Evolutionary conservation across 441 rosid species (phyloP).

Genomic region (Jatropha podagrica): DNA sequence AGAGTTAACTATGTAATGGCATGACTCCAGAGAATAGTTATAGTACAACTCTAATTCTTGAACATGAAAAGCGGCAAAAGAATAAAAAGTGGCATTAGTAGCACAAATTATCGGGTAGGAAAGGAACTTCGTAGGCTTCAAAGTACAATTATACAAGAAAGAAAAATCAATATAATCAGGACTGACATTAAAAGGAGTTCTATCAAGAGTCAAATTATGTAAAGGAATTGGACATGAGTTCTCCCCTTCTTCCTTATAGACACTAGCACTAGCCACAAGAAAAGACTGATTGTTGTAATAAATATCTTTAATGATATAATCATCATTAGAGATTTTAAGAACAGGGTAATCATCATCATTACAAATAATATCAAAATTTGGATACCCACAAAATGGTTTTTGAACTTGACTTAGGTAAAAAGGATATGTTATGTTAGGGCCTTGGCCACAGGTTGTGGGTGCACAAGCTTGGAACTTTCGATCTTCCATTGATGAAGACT

Average conservation of each 20-base stretch:
- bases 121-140: conserved; percentile 20
- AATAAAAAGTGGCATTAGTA: no score
- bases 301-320: conserved; percentile 42
- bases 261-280: conserved; percentile 38
- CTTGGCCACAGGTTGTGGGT: conserved; percentile 44
- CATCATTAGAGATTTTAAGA: conserved; percentile 37
- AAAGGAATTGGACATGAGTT: conserved; percentile 45
- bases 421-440: conserved; percentile 25
- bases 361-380: conserved; percentile 44
- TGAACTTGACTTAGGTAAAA: conserved; percentile 40
- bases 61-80: no score
- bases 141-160: conserved; percentile 47
- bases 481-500: conserved; percentile 22
- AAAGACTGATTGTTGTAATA: conserved; percentile 35
- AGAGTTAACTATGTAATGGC: no score
- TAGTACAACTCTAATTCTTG: no score
- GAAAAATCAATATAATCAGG: conserved; percentile 28
- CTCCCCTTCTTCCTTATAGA: conserved; percentile 31
- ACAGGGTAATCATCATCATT: conserved; percentile 26
- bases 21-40: no score
- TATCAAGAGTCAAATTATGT: conserved; percentile 39
- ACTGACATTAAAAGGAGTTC: conserved; percentile 37
- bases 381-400: conserved; percentile 47
- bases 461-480: conserved; percentile 40
- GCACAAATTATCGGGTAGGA: no score